phyloP scores from a whole-genome alignment of 352 stramenopile genomes.

The Globisporangium iwayamae region DNA sequence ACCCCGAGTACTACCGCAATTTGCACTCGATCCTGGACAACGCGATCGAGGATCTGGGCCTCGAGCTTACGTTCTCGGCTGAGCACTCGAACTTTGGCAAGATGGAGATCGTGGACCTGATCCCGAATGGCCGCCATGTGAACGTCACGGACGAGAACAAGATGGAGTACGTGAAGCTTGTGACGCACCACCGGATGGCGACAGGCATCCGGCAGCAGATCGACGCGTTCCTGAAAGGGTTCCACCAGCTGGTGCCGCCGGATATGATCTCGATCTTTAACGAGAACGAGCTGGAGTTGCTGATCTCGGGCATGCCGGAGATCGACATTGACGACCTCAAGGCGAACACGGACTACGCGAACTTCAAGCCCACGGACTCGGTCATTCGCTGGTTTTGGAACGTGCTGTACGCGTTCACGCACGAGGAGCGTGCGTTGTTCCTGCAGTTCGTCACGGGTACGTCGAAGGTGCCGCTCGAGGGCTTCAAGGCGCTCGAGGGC shows the following conservation, averaged over 20 bases:
- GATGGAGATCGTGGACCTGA: conserved; percentile 86
- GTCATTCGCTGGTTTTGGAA: conserved; percentile 96
- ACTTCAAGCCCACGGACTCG: conserved; percentile 86
- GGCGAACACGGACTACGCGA: conserved; percentile 91
- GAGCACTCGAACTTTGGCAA: conserved; percentile 90
- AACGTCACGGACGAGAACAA: conserved; percentile 92
- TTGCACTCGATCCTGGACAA: conserved; percentile 90
- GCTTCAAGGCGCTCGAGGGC: conserved; percentile 97
- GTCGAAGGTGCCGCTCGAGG: conserved; percentile 94
- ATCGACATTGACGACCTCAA: conserved; percentile 95
- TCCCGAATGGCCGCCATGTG: conserved; percentile 84
- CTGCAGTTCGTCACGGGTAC: conserved; percentile 93
- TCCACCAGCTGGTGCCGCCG: conserved; percentile 89
- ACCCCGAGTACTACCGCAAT: conserved; percentile 95
- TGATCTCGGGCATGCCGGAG: conserved; percentile 91
- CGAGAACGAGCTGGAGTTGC: conserved; percentile 91
- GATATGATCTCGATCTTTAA: conserved; percentile 94
- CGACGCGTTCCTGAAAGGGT: conserved; percentile 87
- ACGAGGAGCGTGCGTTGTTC: conserved; percentile 91
- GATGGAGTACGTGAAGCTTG: conserved; percentile 91
- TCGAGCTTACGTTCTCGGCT: conserved; percentile 93
- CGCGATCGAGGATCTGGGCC: conserved; percentile 71
- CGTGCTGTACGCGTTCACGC: conserved; percentile 86
- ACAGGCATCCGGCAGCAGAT: conserved; percentile 96
- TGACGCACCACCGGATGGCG: conserved; percentile 99